Evolutionary conservation across 441 rosid genomes (phyloP).

Genomic region (Isatis lusitanica): DNA sequence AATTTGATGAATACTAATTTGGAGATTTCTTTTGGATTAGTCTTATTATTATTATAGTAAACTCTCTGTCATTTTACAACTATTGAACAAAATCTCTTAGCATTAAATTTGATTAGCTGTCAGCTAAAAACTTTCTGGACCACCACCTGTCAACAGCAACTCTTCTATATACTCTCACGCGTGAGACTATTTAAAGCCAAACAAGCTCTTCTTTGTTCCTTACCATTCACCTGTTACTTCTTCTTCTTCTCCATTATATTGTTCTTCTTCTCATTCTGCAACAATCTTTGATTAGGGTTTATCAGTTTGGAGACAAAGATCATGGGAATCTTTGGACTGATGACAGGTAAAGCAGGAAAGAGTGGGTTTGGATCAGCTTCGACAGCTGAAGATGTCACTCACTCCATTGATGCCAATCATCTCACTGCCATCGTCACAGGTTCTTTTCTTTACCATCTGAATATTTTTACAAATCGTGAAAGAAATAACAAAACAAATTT

Average conservation of each 20-base stretch:
- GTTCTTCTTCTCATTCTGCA: not conserved
- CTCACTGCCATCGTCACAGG: constrained; percentile 84
- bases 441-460: constrained; percentile 7
- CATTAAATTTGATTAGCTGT: constrained; percentile 28
- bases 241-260: constrained; percentile 1
- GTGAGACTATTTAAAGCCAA: constrained; percentile 30
- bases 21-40: not conserved
- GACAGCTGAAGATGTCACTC: constrained; percentile 76
- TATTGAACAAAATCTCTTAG: not conserved
- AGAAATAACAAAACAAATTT: not conserved
- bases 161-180: constrained; percentile 4
- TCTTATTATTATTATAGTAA: not conserved
- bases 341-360: constrained; percentile 67
- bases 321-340: constrained; percentile 54
- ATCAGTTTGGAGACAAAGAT: constrained; percentile 7
- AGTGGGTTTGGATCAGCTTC: constrained; percentile 95
- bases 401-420: constrained; percentile 59
- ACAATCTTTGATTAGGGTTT: not conserved
- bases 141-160: constrained; percentile 29
- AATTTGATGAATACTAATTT: not conserved
- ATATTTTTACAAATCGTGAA: not conserved
- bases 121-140: constrained; percentile 4
- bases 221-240: not conserved
- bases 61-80: not conserved
- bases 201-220: constrained; percentile 1